Evolutionary conservation across 83 land plant species (phyloP).

Genomic region (Picea abies): DNA sequence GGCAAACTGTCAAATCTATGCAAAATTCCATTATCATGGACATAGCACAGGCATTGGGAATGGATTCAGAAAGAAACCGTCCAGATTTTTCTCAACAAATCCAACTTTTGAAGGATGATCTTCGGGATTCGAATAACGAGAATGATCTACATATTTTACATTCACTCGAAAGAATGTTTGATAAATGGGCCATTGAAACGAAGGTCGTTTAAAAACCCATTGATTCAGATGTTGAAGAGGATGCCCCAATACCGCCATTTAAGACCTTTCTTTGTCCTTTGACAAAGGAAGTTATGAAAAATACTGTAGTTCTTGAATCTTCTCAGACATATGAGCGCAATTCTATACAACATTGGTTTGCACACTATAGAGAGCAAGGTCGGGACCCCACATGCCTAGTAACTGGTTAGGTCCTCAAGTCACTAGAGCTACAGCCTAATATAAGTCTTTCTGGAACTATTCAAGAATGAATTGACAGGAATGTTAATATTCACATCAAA

Average conservation of each 20-base stretch:
- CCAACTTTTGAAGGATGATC: conserved; percentile 49
- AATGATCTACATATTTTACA: conserved; percentile 49
- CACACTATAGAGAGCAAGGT: conserved; percentile 56
- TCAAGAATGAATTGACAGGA: conserved; percentile 69
- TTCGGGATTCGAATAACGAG: conserved; percentile 27
- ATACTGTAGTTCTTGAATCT: conserved; percentile 69
- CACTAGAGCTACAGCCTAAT: conserved; percentile 50
- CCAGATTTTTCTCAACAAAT: conserved; percentile 53
- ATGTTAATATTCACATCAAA: conserved; percentile 52
- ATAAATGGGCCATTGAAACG: conserved; percentile 34
- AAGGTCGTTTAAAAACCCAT: not conserved
- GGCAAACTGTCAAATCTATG: conserved; percentile 29
- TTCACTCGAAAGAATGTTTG: conserved; percentile 50
- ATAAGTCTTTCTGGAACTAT: conserved; percentile 62
- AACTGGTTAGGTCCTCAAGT: conserved; percentile 47
- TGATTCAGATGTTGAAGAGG: conserved; percentile 33
- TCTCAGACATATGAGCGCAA: conserved; percentile 64
- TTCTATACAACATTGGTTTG: conserved; percentile 74
- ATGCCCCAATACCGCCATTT: conserved; percentile 44
- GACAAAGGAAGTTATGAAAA: conserved; percentile 74
- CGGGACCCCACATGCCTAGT: conserved; percentile 60
- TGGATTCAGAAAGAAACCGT: conserved; percentile 40
- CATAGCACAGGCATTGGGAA: conserved; percentile 62
- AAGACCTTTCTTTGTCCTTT: conserved; percentile 74
- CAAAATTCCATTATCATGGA: conserved; percentile 55